Conservation (phyloP, 306 rosid species). For the Ziziphus jujuba region DNA sequence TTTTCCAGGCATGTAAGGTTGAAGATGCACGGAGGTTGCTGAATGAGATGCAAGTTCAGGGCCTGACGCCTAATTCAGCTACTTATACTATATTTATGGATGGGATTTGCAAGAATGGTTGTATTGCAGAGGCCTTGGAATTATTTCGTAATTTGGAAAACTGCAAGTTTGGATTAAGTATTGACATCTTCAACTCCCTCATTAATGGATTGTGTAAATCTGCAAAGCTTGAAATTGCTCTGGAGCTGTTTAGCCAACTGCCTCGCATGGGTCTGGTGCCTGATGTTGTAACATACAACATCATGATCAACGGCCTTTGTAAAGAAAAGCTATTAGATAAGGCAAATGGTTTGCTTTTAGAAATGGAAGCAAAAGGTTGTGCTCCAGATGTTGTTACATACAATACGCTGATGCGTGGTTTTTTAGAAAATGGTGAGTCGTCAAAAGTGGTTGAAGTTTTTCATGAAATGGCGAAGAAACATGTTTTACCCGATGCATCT, state of each 20-base stretch:
- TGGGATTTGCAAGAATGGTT: slow-evolving; percentile 46
- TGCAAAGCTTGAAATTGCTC: slow-evolving; percentile 35
- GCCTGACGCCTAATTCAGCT: slow-evolving; percentile 13
- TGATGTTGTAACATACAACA: slow-evolving; percentile 31
- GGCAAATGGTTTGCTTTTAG: slow-evolving; percentile 40
- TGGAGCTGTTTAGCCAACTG: slow-evolving; percentile 30
- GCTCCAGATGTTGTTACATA: slow-evolving; percentile 30
- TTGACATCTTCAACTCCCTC: slow-evolving; percentile 21
- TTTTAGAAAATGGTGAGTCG: slow-evolving; percentile 31
- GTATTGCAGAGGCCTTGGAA: slow-evolving; percentile 37
- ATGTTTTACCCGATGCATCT: slow-evolving; percentile 34
- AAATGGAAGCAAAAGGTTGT: slow-evolving; percentile 45
- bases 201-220: slow-evolving; percentile 35
- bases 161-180: slow-evolving; percentile 10
- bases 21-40: slow-evolving; percentile 38
- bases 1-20: slow-evolving; percentile 38
- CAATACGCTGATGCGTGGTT: slow-evolving; percentile 41
- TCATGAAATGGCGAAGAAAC: slow-evolving; percentile 36
- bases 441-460: slow-evolving; percentile 45
- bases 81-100: slow-evolving; percentile 29
- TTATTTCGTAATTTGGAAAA: slow-evolving; percentile 28
- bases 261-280: slow-evolving; percentile 24
- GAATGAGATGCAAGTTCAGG: slow-evolving; percentile 34
- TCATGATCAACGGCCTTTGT: slow-evolving; percentile 48
- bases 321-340: slow-evolving; percentile 29